Evolutionary conservation across 169 alveolate species (phyloP).

Genomic region (Plasmodium relictum): DNA sequence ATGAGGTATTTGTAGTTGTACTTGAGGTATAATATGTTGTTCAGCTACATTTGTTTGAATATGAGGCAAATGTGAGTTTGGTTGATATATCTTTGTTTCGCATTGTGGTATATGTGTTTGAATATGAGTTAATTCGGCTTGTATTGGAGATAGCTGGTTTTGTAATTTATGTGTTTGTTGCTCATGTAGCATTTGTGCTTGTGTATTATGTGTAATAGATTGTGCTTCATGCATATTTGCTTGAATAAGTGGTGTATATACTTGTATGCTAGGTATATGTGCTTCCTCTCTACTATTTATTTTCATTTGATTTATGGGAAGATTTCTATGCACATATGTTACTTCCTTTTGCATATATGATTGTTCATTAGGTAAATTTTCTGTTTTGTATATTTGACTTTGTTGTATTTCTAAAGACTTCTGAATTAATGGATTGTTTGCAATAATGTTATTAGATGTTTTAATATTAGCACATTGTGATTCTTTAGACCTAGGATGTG

Average conservation of each 20-base stretch:
- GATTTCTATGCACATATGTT: neutral
- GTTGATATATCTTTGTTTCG: constrained; percentile 13
- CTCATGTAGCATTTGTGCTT: neutral
- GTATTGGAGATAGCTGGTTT: constrained; percentile 2
- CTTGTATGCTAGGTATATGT: neutral
- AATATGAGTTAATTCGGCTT: constrained; percentile 7
- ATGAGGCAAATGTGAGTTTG: constrained; percentile 6
- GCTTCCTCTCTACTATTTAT: constrained; percentile 9
- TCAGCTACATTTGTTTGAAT: constrained; percentile 2
- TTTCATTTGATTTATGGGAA: constrained; percentile 6
- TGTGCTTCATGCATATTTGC: constrained; percentile 2
- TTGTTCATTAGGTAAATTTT: constrained; percentile 17
- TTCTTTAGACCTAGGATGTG: neutral
- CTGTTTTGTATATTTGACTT: neutral
- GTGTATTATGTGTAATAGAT: constrained; percentile 11
- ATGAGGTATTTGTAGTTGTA: neutral
- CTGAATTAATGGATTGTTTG: constrained; percentile 3
- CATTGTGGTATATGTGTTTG: constrained; percentile 15
- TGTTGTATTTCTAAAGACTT: neutral
- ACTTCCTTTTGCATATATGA: constrained; percentile 7
- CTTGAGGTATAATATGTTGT: neutral
- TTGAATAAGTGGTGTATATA: neutral
- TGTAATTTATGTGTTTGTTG: constrained; percentile 4
- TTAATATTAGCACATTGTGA: neutral
- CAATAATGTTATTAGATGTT: neutral